Conservation (phyloP, 768 basidiomycete species). For the Psilocybe cubensis region DNA sequence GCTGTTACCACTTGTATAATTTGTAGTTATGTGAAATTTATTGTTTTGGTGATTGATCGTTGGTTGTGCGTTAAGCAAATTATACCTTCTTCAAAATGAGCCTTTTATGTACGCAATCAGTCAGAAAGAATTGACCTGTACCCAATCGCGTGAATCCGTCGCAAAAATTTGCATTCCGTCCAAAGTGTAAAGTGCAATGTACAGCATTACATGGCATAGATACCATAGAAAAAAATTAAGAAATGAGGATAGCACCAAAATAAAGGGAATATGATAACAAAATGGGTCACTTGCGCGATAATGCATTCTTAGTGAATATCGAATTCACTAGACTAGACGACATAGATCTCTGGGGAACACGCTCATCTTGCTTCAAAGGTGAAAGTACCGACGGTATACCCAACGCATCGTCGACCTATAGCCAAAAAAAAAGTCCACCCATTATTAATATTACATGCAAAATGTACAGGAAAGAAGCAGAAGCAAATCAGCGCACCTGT, state of each 20-base stretch:
- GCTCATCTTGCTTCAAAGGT: constrained; percentile 62
- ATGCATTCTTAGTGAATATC: background rate
- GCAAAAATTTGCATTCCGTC: too few species aligned
- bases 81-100: too few species aligned
- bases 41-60: too few species aligned
- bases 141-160: too few species aligned
- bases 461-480: background rate
- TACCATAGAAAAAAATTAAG: too few species aligned
- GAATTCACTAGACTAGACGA: constrained; percentile 5
- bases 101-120: too few species aligned
- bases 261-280: background rate
- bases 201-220: background rate
- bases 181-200: background rate
- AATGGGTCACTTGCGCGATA: background rate
- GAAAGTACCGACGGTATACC: constrained; percentile 71
- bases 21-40: too few species aligned
- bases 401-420: constrained; percentile 43
- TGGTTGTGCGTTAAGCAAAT: too few species aligned
- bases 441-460: background rate
- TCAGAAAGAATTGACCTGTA: too few species aligned
- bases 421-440: background rate
- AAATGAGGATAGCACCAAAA: background rate
- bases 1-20: constrained; percentile 6
- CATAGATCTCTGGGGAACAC: constrained; percentile 49
- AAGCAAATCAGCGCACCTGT: background rate